Base-by-base conservation (phyloP, 1,284 basidiomycete genomes). In the Chalciporus sp. region DNA sequence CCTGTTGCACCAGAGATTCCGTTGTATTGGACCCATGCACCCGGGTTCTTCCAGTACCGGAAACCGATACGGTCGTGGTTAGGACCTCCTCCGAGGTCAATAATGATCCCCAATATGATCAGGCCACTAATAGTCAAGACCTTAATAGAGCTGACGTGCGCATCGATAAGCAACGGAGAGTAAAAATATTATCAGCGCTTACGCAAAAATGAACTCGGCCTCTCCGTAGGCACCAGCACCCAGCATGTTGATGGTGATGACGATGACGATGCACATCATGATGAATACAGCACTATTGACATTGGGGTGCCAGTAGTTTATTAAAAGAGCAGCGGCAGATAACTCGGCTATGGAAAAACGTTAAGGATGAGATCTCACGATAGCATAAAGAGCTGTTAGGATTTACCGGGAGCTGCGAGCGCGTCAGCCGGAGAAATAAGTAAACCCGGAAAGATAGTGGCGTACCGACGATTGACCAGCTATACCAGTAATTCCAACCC, bases 401-500 rank as follows among this genome's bases (percentile, higher is more conserved):
- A 53, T 57, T 57, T 40, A 71, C 67, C 56, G 16, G 67, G 69
- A 44, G 70, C 67, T 72, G 23, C 20, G 10, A 10, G 42, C 11
- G 26, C 2, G 42, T 67, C 35, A 61, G 51, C 44, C 16, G 4
- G 7, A 17, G 20, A 43, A 19, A 19, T 0, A 1, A 16, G 4
- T 4, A n/a, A 31, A 31, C 4, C n/a, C n/a, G 2, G 29, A 0
- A 50, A 20, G 31, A 42, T 3, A 4, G 45, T 17, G 17, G 56
- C 39, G 74, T 76, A 58, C 86, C 77, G 51, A 83, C 67, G 53
- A 82, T 75, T 0, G 66, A 66, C 80, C 84, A 85, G 69, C 83
- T 85, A 61, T 84, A 85, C 77, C 80, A 83, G 63, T 86, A 87
- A 65, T 86, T 85, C 83, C 84, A 89, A 16, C 85, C 85, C 82